phyloP scores from a whole-genome alignment of 1,284 basidiomycete genomes.

The Papiliotrema nemorosa region DNA sequence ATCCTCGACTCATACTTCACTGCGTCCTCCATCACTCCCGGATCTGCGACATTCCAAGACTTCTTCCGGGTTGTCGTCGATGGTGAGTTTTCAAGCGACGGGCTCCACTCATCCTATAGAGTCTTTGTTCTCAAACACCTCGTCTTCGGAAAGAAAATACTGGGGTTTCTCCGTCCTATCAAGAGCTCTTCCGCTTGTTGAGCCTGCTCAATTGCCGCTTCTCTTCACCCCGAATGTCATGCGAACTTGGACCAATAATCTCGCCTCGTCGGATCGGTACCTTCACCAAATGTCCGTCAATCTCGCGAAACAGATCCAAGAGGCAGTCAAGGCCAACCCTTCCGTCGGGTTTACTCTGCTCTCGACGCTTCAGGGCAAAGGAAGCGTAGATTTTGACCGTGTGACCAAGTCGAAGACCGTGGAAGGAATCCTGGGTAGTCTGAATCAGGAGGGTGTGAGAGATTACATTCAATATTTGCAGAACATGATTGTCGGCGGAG shows the following conservation, averaged over 20 bases:
- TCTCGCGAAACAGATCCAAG: conserved; percentile 71
- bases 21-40: conserved; percentile 17
- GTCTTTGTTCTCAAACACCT: conserved; percentile 75
- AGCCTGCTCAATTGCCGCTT: conserved; percentile 67
- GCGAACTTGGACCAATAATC: conserved; percentile 94
- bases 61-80: conserved; percentile 89
- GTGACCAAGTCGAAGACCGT: conserved; percentile 91
- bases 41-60: conserved; percentile 73
- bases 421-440: conserved; percentile 73
- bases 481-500: conserved; percentile 57
- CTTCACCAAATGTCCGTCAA: conserved; percentile 82
- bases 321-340: conserved; percentile 70
- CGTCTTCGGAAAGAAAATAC: conserved; percentile 85
- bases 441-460: conserved; percentile 71
- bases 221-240: conserved; percentile 95
- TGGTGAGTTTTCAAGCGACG: conserved; percentile 54
- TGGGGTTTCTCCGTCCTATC: conserved; percentile 94
- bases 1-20: conserved; percentile 74
- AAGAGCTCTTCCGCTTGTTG: conserved; percentile 68
- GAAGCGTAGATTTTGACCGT: conserved; percentile 83
- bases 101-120: conserved; percentile 54
- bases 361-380: conserved; percentile 79
- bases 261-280: conserved; percentile 80
- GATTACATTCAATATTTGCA: conserved; percentile 73
- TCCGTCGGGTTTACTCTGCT: conserved; percentile 80